phyloP scores from a whole-genome alignment of 2,329 filamentous ascomycete genomes.

The Diaporthe australafricana region DNA sequence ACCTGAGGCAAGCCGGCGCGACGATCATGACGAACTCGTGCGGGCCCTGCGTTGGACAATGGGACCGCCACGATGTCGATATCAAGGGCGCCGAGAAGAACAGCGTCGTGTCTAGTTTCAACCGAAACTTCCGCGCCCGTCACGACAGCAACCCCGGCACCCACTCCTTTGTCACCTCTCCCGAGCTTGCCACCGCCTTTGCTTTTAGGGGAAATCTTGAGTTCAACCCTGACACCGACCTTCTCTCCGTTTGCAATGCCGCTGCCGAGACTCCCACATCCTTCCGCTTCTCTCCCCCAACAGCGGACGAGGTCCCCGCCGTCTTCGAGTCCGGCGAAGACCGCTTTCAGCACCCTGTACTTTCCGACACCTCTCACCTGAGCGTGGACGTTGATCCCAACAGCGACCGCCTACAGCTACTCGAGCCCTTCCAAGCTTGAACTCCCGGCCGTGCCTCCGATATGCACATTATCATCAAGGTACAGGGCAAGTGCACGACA shows the following conservation, averaged over 20 bases:
- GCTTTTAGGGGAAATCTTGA: conserved; percentile 91
- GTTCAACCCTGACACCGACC: conserved; percentile 95
- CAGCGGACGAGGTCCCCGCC: conserved; percentile 43
- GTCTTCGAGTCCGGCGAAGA: conserved; percentile 42
- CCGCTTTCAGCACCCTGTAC: conserved; percentile 43
- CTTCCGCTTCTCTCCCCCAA: conserved; percentile 46
- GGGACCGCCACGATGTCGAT: conserved; percentile 92
- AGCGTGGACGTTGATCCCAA: conserved; percentile 43
- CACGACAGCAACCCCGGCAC: conserved; percentile 97
- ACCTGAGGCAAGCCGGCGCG: conserved; percentile 88
- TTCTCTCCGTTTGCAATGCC: conserved; percentile 34
- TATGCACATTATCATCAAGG: conserved; percentile 49
- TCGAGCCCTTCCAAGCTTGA: conserved; percentile 46
- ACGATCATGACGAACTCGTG: conserved; percentile 95
- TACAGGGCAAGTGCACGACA: conserved; percentile 52
- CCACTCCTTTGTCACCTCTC: conserved; percentile 98
- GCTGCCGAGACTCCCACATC: not conserved
- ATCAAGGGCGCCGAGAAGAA: conserved; percentile 64
- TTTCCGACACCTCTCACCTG: conserved; percentile 39
- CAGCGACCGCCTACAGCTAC: conserved; percentile 46
- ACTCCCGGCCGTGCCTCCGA: conserved; percentile 38
- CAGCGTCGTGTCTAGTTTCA: conserved; percentile 96
- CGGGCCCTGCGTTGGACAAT: conserved; percentile 93
- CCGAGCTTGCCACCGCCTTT: conserved; percentile 96
- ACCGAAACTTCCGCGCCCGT: conserved; percentile 96